Conservation (phyloP, 345 rosid genomes). For the Murraya koenigii region DNA sequence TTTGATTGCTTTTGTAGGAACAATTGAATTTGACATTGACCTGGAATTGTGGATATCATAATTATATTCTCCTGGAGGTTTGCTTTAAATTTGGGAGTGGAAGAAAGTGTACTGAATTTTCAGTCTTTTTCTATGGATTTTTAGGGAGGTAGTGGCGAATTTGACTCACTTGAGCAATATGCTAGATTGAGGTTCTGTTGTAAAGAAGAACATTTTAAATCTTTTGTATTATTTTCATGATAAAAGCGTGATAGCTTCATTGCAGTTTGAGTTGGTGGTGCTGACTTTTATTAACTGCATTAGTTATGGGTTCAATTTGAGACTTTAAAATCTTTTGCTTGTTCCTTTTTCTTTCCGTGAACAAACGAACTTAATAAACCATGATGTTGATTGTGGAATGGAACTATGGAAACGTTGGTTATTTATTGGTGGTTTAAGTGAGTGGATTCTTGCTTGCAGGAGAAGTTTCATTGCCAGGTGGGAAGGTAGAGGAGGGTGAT, state of each 20-base stretch:
- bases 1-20: not conserved
- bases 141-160: not conserved
- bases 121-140: not conserved
- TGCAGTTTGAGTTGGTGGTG: not conserved
- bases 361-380: not conserved
- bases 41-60: no score
- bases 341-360: not conserved
- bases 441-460: slow-evolving; percentile 41
- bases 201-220: not conserved
- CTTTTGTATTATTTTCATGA: not conserved
- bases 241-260: not conserved
- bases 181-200: not conserved
- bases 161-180: not conserved
- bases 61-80: not conserved
- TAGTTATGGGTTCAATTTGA: not conserved
- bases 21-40: not conserved
- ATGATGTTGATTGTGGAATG: not conserved
- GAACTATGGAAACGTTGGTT: not conserved
- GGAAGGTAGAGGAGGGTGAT: slow-evolving; percentile 69
- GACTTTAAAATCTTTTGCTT: not conserved
- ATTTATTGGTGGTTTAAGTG: slow-evolving; percentile 4
- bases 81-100: not conserved
- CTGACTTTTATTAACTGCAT: not conserved
- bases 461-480: slow-evolving; percentile 82
- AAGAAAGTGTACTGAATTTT: not conserved